Evolutionary conservation across 1,139 yeast species (phyloP).

Genomic region (Hansenula anomala): DNA sequence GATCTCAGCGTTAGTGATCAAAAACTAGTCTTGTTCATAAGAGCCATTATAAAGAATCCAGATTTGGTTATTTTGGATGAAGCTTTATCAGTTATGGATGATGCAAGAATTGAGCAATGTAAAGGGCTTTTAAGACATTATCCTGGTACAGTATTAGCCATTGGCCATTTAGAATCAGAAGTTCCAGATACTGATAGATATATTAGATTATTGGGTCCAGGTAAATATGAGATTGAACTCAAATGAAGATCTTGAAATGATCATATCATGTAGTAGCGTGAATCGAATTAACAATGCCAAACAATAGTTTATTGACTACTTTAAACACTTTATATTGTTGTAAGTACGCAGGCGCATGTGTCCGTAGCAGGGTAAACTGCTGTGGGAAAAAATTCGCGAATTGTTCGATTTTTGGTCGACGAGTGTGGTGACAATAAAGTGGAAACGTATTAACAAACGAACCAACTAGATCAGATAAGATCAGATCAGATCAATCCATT

Average conservation of each 20-base stretch:
- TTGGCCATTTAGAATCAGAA: slow-evolving; percentile 70
- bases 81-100: slow-evolving; percentile 90
- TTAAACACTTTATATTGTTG: too few species aligned
- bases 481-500: too few species aligned
- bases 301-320: too few species aligned
- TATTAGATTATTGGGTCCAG: slow-evolving; percentile 34
- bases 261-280: too few species aligned
- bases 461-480: too few species aligned
- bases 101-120: slow-evolving; percentile 57
- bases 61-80: slow-evolving; percentile 80
- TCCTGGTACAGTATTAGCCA: slow-evolving; percentile 66
- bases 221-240: slow-evolving; percentile 24
- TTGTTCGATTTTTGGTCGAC: too few species aligned
- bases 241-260: not conserved
- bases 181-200: slow-evolving; percentile 53
- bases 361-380: too few species aligned
- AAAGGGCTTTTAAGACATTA: slow-evolving; percentile 58
- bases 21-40: slow-evolving; percentile 66
- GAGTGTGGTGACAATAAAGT: too few species aligned
- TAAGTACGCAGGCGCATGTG: too few species aligned
- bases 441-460: too few species aligned
- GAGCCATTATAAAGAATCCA: slow-evolving; percentile 77
- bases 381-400: too few species aligned
- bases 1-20: slow-evolving; percentile 69
- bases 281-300: too few species aligned